phyloP scores from a whole-genome alignment of 768 basidiomycete genomes.

The Megacollybia marginata region DNA sequence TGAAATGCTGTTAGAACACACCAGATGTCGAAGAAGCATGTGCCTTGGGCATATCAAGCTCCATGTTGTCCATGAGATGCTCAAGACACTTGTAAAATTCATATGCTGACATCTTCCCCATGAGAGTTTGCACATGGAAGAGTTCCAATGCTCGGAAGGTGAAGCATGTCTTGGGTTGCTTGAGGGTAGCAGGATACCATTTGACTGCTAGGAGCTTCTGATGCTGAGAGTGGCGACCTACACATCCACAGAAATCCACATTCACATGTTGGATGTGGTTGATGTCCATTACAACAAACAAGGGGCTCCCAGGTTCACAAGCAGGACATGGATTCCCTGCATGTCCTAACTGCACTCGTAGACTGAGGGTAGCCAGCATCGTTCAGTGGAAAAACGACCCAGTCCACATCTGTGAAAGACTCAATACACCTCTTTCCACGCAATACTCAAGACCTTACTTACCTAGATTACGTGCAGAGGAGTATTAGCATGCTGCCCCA shows the following conservation, averaged over 20 bases:
- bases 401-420: background rate
- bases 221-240: background rate
- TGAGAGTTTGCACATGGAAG: too few species aligned
- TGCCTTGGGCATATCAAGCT: background rate
- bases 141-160: background rate
- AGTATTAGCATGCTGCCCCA: background rate
- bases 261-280: conserved; percentile 5
- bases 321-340: background rate
- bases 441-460: background rate
- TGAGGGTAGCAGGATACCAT: conserved; percentile 1
- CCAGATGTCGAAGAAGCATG: background rate
- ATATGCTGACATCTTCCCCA: too few species aligned
- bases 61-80: background rate
- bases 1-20: background rate
- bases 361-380: background rate
- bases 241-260: too few species aligned
- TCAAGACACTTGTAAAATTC: too few species aligned
- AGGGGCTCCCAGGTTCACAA: background rate
- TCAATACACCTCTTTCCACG: background rate
- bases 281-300: conserved; percentile 6
- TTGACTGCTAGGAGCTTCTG: background rate
- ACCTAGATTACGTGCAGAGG: background rate
- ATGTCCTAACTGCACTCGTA: conserved; percentile 1
- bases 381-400: background rate
- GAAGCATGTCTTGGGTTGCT: background rate